Percentiles rank a stretch among this genome's conserved stretches.
Evolutionary conservation across 2,329 filamentous ascomycete species (phyloP).

Genomic region (Xylariomycetidae sp.): DNA sequence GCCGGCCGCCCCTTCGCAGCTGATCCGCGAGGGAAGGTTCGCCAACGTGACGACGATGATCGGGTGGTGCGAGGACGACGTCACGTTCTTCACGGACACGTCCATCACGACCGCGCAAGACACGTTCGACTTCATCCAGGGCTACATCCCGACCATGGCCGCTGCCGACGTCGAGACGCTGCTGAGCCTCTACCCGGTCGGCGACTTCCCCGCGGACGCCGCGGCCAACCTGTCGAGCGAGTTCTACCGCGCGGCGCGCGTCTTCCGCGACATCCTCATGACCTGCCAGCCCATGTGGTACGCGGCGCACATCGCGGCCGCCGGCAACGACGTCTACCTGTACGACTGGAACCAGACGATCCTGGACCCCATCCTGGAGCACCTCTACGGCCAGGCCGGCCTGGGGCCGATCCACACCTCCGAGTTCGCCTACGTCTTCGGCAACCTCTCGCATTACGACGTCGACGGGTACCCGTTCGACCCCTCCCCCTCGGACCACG

Average conservation of each 20-base stretch:
- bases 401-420: constrained; percentile 46
- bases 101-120: constrained; percentile 35
- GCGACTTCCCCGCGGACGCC: constrained; percentile 37
- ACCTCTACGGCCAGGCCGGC: constrained; percentile 28
- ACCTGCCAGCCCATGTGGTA: constrained; percentile 42
- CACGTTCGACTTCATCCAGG: constrained; percentile 33
- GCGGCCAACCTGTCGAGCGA: constrained; percentile 37
- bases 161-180: constrained; percentile 32
- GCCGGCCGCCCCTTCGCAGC: constrained; percentile 37
- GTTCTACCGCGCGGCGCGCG: constrained; percentile 44
- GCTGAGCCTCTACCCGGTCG: constrained; percentile 44
- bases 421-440: constrained; percentile 50
- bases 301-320: constrained; percentile 32
- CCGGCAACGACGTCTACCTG: constrained; percentile 38
- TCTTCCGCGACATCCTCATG: constrained; percentile 49
- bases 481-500: constrained; percentile 34
- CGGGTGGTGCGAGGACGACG: constrained; percentile 41
- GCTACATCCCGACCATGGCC: constrained; percentile 34
- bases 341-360: constrained; percentile 52
- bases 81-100: constrained; percentile 37
- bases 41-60: constrained; percentile 36
- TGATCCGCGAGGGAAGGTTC: constrained; percentile 36
- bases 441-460: constrained; percentile 40
- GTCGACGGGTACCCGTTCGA: constrained; percentile 29
- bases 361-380: constrained; percentile 37